Percentiles rank a stretch among this genome's conserved stretches.
phyloP scores from a whole-genome alignment of 202 grass and related monocot species.

The Bolboschoenoplectus hybrid region DNA sequence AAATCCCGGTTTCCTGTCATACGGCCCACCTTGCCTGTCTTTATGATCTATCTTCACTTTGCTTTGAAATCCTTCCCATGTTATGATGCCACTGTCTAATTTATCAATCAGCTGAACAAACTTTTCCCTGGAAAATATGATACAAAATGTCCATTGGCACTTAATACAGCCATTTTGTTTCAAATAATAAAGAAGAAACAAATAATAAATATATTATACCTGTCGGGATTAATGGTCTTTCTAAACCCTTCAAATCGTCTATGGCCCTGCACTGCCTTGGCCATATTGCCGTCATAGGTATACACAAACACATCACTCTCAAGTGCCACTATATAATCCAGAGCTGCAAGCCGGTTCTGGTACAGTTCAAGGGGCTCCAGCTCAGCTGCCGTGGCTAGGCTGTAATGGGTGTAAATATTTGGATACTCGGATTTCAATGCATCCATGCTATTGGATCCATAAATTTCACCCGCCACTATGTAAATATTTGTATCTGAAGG shows the following conservation, averaged over 20 bases:
- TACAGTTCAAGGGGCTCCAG: conserved; percentile 63
- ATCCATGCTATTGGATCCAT: conserved; percentile 76
- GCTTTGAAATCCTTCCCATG: conserved; percentile 61
- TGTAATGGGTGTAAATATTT: conserved; percentile 78
- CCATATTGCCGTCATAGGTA: conserved; percentile 98
- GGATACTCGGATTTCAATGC: conserved; percentile 69
- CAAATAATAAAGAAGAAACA: background rate
- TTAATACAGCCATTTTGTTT: conserved; percentile 7
- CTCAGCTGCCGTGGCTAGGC: conserved; percentile 56
- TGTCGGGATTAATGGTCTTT: conserved; percentile 83
- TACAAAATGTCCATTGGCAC: background rate
- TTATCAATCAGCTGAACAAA: conserved; percentile 80
- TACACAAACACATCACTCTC: conserved; percentile 88
- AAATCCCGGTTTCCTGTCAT: conserved; percentile 61
- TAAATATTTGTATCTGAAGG: conserved; percentile 91
- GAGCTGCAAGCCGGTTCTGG: conserved; percentile 83
- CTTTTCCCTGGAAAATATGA: conserved; percentile 56
- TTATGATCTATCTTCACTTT: conserved; percentile 67
- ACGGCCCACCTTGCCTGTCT: conserved; percentile 74
- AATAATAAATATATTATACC: conserved; percentile 44
- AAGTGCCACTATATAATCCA: conserved; percentile 85
- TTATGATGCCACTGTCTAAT: conserved; percentile 62
- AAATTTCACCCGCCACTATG: conserved; percentile 91
- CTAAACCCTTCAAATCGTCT: conserved; percentile 85
- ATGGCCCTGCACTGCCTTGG: conserved; percentile 90